Conservation (phyloP, 345 rosid genomes). For the Sisymbrium irio region DNA sequence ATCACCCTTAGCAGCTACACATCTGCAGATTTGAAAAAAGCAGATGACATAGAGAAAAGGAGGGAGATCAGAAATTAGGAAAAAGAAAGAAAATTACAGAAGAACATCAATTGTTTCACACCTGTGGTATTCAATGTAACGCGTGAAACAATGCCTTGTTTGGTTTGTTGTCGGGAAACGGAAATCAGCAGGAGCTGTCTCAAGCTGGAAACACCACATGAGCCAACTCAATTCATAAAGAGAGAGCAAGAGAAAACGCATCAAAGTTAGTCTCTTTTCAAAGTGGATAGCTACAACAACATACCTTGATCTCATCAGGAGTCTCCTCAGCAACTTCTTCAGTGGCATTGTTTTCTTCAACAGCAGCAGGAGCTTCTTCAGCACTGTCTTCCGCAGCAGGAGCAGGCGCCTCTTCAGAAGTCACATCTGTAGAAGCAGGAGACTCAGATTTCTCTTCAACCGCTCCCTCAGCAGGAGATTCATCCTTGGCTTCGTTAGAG, state of each 20-base stretch:
- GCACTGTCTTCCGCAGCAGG: slow-evolving; percentile 36
- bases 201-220: slow-evolving; percentile 55
- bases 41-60: not conserved
- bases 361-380: slow-evolving; percentile 34
- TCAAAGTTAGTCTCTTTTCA: not conserved
- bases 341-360: slow-evolving; percentile 46
- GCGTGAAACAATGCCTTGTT: slow-evolving; percentile 96
- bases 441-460: slow-evolving; percentile 36
- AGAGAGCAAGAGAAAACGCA: not conserved
- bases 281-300: not conserved
- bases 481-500: slow-evolving; percentile 45
- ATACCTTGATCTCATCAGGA: slow-evolving; percentile 81
- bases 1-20: slow-evolving; percentile 92
- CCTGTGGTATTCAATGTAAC: slow-evolving; percentile 95
- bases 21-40: slow-evolving; percentile 43
- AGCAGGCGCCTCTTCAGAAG: slow-evolving; percentile 39
- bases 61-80: not conserved
- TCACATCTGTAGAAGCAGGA: slow-evolving; percentile 40
- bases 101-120: slow-evolving; percentile 8
- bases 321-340: slow-evolving; percentile 60
- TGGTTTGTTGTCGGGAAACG: slow-evolving; percentile 99
- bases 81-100: not conserved
- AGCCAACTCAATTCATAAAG: slow-evolving; percentile 7
- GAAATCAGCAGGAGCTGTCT: slow-evolving; percentile 98
- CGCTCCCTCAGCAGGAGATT: slow-evolving; percentile 35